Base-by-base conservation (phyloP, 1,139 yeast genomes). In the Candida frijolesensis region DNA sequence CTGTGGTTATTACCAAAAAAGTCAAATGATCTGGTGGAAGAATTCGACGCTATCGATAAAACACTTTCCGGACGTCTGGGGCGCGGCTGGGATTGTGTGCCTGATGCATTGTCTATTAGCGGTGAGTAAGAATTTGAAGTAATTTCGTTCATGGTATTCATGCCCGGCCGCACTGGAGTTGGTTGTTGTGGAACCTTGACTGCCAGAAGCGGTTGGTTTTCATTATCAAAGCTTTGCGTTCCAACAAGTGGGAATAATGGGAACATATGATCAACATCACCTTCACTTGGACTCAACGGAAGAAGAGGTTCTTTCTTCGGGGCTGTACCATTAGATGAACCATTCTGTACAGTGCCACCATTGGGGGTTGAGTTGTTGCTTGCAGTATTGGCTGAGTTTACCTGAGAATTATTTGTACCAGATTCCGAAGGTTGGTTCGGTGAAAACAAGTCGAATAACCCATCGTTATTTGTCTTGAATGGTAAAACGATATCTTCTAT, bases 201-300 rank as follows among this genome's bases (percentile, higher is more conserved):
- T 6, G 68, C 62, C 68, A 68, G 71, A 47, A 74, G 62, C 4
- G 79, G 79, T 50, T 70, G 67, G 44, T 71, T 64, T 54, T 65
- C 71, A 47, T 63, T 64, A 39, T 74, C 78, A 54, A 76, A 74
- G 46, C 77, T 73, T 45, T 66, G 65, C 33, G 71, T 70, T 2
- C 84, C 84, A 42, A 80, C 78, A 49, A 80, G 65, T 0, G 84
- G 83, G 51, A 78, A 79, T 30, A 80, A 66, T 2, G 85, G 85
- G 56, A 79, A 80, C 68, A 76, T 70, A 32, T 65, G 62, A 44
- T 70, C 66, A 41, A 64, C 50, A 25, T 58, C 62, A 16, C 50
- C 34, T 14, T 51, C 58, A 42, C 41, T 45, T 0, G 60, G 55
- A 33, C 53, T 51, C 30, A 54, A 43, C 40, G 52, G 51, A 18